Evolutionary conservation across 148 eudicot genomes (phyloP).

Genomic region (Vaccinium myrtillus): DNA sequence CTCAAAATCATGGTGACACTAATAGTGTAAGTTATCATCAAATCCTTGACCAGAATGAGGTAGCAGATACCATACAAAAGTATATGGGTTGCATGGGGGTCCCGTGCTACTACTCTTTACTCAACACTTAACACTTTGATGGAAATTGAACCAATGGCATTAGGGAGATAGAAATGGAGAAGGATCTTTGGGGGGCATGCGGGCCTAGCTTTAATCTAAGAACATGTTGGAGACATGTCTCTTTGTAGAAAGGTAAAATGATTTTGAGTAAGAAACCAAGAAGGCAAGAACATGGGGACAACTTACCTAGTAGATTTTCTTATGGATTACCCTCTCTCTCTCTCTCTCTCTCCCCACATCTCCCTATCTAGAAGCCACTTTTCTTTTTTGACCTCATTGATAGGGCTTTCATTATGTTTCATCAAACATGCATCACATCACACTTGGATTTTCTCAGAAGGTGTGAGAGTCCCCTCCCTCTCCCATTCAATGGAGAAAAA

Average conservation of each 20-base stretch:
- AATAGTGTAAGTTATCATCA: conserved; percentile 10
- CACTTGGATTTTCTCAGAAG: background rate
- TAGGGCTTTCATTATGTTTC: conserved; percentile 20
- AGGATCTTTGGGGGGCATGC: background rate
- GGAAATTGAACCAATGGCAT: conserved; percentile 20
- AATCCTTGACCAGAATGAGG: background rate
- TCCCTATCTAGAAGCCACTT: background rate
- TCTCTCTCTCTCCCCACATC: background rate
- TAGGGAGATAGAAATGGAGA: conserved; percentile 23
- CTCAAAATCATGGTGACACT: background rate
- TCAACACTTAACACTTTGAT: conserved; percentile 23
- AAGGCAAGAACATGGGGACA: conserved; percentile 11
- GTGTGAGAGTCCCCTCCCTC: background rate
- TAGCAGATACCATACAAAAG: conserved; percentile 12
- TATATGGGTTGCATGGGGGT: background rate
- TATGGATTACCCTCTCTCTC: background rate
- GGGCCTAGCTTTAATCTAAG: conserved; percentile 27
- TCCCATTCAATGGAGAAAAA: background rate
- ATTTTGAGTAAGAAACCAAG: background rate
- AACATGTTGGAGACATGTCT: conserved; percentile 74
- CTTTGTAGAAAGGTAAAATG: conserved; percentile 16
- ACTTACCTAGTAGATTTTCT: conserved; percentile 13
- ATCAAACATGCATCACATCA: conserved; percentile 16
- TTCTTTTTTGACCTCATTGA: conserved; percentile 15
- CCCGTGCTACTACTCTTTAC: conserved; percentile 20